Base-by-base conservation (phyloP, 768 basidiomycete species). In the Xerocomellus dryophilus region DNA sequence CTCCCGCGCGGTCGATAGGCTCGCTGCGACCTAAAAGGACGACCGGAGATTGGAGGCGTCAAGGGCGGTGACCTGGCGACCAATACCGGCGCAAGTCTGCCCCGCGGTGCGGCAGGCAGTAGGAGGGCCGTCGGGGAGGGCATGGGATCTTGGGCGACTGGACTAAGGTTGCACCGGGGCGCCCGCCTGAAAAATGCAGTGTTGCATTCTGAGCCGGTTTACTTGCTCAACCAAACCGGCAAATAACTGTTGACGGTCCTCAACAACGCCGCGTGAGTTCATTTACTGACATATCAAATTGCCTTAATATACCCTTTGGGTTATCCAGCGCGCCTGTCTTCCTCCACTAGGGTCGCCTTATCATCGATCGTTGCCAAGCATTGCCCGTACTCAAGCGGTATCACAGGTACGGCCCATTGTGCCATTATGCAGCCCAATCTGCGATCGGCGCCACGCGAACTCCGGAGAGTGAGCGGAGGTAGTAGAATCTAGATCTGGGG, bases 391-490 rank as follows among this genome's bases (percentile, higher is more conserved):
- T 44, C 40, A 10, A 40, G 36, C 39, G 32, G 51, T 38, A 29
- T 53, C 47, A 34, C 15, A 36, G 36, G 41, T 41, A 54, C 52
- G 55, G 39, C 43, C 17, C 12, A 14, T 14, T 1, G 17, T 34
- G 29, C 14, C 21, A 29, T 35, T 39, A 36, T 10, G 29, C 45
- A 51, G 46, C 35, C 31, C 43, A 49, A 44, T 63, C 38, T 50
- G 41, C 42, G 47, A 51, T 59, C 39, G 60, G 42, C 54, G 49
- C 31, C 23, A 58, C 15, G 43, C 54, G 34, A 39, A 49, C 51
- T 32, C 51, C 32, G 47, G 49, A 47, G 21, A 23, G 46, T 49
- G 41, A 36, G 40, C 45, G 53, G 43, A 45, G 7, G 20, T 50
- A 43, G 17, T 10, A 27, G 15, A 38, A 36, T n/a, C n/a, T n/a